Percentiles rank a stretch among this genome's conserved stretches.
phyloP scores from a whole-genome alignment of 2,329 filamentous ascomycete genomes.

The Aspergillus piperis region DNA sequence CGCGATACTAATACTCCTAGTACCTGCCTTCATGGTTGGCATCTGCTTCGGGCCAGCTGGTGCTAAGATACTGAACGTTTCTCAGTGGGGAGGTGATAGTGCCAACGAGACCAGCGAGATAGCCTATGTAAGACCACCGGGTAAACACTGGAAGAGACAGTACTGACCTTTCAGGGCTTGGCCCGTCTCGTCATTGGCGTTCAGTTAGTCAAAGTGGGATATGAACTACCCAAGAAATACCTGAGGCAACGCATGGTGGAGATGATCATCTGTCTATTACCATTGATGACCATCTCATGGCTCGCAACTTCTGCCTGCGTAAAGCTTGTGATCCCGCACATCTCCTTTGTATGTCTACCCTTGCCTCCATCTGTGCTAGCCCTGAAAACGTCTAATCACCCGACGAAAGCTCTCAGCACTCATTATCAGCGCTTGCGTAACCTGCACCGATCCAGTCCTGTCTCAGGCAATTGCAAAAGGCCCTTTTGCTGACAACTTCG shows the following conservation, averaged over 20 bases:
- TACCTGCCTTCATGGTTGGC: conserved; percentile 58
- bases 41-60: conserved; percentile 57
- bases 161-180: conserved; percentile 42
- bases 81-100: conserved; percentile 39
- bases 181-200: conserved; percentile 63
- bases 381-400: not conserved
- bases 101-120: conserved; percentile 40
- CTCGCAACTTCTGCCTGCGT: conserved; percentile 59
- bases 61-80: conserved; percentile 55
- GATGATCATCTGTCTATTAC: conserved; percentile 57
- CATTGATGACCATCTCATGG: conserved; percentile 66
- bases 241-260: conserved; percentile 53
- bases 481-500: conserved; percentile 63
- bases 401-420: conserved; percentile 50
- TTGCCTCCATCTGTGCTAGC: not conserved
- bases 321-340: conserved; percentile 55
- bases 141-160: not conserved
- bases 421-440: conserved; percentile 62
- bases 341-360: conserved; percentile 46
- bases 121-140: conserved; percentile 39
- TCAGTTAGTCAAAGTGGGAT: conserved; percentile 65
- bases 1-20: conserved; percentile 33
- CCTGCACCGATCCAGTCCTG: conserved; percentile 63
- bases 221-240: conserved; percentile 62
- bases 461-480: conserved; percentile 65